Conservation (phyloP, 1,284 basidiomycete genomes). For the Papiliotrema nemorosa region DNA sequence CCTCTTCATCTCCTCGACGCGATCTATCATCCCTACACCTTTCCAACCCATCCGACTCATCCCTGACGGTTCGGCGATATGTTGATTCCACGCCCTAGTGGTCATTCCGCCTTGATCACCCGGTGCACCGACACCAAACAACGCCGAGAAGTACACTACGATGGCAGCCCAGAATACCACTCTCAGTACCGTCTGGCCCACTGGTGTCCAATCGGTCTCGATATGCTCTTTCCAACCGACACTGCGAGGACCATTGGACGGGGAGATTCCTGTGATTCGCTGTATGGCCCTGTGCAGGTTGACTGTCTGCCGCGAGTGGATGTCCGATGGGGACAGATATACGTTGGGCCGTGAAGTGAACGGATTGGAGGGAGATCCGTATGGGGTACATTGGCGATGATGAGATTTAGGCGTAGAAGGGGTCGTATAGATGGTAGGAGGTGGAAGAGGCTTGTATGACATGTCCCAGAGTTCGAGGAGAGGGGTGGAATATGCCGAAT, state of each 20-base stretch:
- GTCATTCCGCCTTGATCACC: not conserved
- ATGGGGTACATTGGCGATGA: not conserved
- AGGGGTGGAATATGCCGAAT: too few relatives aligned
- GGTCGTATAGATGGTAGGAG: too few relatives aligned
- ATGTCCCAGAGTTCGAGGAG: too few relatives aligned
- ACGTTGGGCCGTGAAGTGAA: not conserved
- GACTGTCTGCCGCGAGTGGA: not conserved
- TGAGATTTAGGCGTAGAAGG: too few relatives aligned
- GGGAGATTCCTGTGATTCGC: not conserved
- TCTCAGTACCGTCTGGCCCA: not conserved
- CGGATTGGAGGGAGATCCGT: slow-evolving; percentile 2
- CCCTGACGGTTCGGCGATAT: not conserved
- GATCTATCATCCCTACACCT: not conserved
- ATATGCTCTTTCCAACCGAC: not conserved
- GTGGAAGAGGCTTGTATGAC: too few relatives aligned
- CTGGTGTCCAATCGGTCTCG: not conserved
- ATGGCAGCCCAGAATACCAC: not conserved
- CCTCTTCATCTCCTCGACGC: not conserved
- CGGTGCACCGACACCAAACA: not conserved
- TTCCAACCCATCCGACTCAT: not conserved
- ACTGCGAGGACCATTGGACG: not conserved
- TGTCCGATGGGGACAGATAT: not conserved
- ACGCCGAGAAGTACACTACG: not conserved
- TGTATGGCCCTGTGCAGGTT: not conserved
- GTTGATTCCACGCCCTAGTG: not conserved